Percentiles rank a stretch among this genome's conserved stretches.
phyloP scores from a whole-genome alignment of 1,284 basidiomycete genomes.

The Papiliotrema flavescens region DNA sequence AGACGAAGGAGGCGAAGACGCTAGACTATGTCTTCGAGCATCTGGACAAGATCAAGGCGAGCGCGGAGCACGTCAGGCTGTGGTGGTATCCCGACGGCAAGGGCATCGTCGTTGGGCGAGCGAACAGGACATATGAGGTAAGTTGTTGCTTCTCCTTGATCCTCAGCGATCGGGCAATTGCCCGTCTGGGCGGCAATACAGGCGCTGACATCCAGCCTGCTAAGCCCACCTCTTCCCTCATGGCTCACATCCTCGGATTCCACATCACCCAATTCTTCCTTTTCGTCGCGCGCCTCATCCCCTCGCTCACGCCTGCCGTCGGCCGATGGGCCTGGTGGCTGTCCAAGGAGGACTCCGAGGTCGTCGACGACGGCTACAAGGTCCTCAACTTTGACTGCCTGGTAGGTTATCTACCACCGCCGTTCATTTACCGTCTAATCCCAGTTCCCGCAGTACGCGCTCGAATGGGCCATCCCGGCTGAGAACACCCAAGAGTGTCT shows the following conservation, averaged over 20 bases:
- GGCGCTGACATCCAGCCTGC: constrained; percentile 50
- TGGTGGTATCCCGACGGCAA: constrained; percentile 92
- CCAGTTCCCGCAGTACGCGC: constrained; percentile 81
- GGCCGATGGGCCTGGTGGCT: constrained; percentile 48
- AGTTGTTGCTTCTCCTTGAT: constrained; percentile 41
- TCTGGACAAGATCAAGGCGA: constrained; percentile 55
- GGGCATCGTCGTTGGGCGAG: constrained; percentile 66
- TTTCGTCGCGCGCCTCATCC: constrained; percentile 54
- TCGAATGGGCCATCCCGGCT: constrained; percentile 79
- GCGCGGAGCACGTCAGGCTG: constrained; percentile 81
- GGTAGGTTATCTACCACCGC: constrained; percentile 12
- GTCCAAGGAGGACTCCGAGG: constrained; percentile 32
- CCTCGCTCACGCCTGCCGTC: constrained; percentile 42
- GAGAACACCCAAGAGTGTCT: constrained; percentile 60
- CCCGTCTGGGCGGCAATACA: too few species aligned
- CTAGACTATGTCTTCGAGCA: constrained; percentile 54
- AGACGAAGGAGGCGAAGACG: constrained; percentile 66
- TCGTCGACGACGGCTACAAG: constrained; percentile 67
- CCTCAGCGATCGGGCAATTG: too few species aligned
- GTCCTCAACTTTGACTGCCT: constrained; percentile 75
- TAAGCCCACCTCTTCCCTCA: constrained; percentile 48
- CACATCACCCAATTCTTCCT: constrained; percentile 77
- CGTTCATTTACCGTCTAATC: not conserved
- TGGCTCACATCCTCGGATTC: constrained; percentile 69
- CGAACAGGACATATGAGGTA: constrained; percentile 74